A percentile compares a stretch with the other conserved stretches of the same genome.
These are phyloP conservation scores for Claviceps pusilla DNA, from an alignment of 2,329 filamentous ascomycete genomes.

Conservation along the genomic window DNA sequence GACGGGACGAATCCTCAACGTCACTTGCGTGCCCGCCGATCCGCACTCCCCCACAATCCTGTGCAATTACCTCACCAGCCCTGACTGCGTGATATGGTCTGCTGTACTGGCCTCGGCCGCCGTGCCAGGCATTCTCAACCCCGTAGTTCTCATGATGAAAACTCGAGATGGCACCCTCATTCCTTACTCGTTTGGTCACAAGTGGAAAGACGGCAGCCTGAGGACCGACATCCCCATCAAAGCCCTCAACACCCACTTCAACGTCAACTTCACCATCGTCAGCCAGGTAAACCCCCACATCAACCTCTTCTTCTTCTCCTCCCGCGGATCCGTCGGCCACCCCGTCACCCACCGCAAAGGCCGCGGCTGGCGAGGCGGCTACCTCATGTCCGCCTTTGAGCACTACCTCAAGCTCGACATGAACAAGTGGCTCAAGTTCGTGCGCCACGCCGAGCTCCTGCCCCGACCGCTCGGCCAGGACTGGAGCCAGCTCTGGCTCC, in stretches of 20 bases:
- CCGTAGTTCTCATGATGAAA: slow-evolving; percentile 87
- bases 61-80: slow-evolving; percentile 86
- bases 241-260: slow-evolving; percentile 89
- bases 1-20: slow-evolving; percentile 87
- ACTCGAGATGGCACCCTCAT: slow-evolving; percentile 58
- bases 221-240: slow-evolving; percentile 92
- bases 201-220: slow-evolving; percentile 95
- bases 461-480: slow-evolving; percentile 85
- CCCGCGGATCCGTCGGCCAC: slow-evolving; percentile 75
- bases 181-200: slow-evolving; percentile 93
- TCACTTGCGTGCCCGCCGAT: slow-evolving; percentile 89
- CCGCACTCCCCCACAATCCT: slow-evolving; percentile 85
- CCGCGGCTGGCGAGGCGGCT: slow-evolving; percentile 89
- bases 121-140: slow-evolving; percentile 89
- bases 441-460: slow-evolving; percentile 80
- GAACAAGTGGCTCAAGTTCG: slow-evolving; percentile 92
- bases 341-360: slow-evolving; percentile 89
- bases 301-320: slow-evolving; percentile 97
- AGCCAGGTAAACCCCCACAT: slow-evolving; percentile 89
- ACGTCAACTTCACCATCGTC: slow-evolving; percentile 92
- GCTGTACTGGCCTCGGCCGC: slow-evolving; percentile 89
- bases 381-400: slow-evolving; percentile 79
- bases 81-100: slow-evolving; percentile 97
- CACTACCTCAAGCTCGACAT: slow-evolving; percentile 94
- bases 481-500: slow-evolving; percentile 93